Conservation (phyloP, 1,284 basidiomycete genomes). For the Anthracocystis panici-leucophaei region DNA sequence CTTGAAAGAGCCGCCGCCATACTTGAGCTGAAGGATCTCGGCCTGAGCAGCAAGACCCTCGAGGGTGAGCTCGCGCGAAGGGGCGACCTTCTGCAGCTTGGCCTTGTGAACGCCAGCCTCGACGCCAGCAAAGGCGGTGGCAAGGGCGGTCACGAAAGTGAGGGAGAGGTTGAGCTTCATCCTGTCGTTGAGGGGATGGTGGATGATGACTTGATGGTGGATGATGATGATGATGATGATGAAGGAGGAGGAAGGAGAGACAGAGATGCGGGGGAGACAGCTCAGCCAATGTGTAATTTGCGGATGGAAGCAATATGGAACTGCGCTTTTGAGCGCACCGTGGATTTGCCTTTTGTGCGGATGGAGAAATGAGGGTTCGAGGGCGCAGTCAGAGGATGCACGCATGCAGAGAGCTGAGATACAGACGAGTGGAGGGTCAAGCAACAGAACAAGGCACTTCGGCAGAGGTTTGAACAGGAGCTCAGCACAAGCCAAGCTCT, state of each 20-base stretch:
- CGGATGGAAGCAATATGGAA: conserved; percentile 18
- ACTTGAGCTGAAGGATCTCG: conserved; percentile 67
- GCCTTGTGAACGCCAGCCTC: conserved; percentile 64
- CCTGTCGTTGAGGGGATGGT: conserved; percentile 12
- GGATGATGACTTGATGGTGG: conserved; percentile 25
- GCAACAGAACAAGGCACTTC: conserved; percentile 12
- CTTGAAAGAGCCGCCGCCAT: conserved; percentile 52
- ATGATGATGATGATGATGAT: conserved; percentile 74
- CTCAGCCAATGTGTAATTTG: conserved; percentile 25
- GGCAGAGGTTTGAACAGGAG: not conserved
- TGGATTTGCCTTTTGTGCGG: not conserved
- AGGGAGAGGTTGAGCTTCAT: conserved; percentile 71
- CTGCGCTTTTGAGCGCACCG: not conserved
- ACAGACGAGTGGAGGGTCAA: conserved; percentile 12
- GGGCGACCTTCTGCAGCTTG: conserved; percentile 75
- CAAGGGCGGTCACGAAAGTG: conserved; percentile 76
- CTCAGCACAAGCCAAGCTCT: conserved; percentile 19
- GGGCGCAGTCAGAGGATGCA: conserved; percentile 16
- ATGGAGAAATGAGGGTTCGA: conserved; percentile 9
- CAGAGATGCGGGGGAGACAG: conserved; percentile 14
- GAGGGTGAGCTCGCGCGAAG: conserved; percentile 79
- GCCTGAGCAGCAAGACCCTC: conserved; percentile 76
- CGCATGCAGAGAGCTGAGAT: conserved; percentile 7
- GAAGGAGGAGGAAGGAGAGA: conserved; percentile 79
- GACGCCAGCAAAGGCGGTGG: conserved; percentile 72